Evolutionary conservation across 1,139 yeast species (phyloP).

Genomic region (Geotrichum citri-aurantii): DNA sequence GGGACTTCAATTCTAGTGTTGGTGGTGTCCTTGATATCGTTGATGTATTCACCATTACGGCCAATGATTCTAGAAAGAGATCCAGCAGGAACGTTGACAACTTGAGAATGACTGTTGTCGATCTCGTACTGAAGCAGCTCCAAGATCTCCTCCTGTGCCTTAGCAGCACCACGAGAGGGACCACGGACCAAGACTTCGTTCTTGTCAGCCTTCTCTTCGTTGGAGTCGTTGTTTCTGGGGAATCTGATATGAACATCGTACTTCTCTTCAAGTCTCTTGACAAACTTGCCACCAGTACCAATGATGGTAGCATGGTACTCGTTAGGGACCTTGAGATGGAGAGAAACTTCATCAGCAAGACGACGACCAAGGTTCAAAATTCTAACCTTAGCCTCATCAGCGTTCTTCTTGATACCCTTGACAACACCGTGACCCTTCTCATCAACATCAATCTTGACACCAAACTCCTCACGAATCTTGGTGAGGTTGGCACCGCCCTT

Average conservation of each 20-base stretch:
- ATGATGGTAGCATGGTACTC: conserved; percentile 77
- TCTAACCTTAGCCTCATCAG: conserved; percentile 62
- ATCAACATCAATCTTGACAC: conserved; percentile 68
- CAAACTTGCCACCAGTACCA: conserved; percentile 79
- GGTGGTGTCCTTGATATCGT: conserved; percentile 72
- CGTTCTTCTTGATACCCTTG: conserved; percentile 75
- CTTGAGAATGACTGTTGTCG: conserved; percentile 71
- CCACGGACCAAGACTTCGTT: conserved; percentile 82
- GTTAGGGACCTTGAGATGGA: conserved; percentile 61
- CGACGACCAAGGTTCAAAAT: conserved; percentile 58
- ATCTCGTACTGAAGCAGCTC: conserved; percentile 82
- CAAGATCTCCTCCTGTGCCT: conserved; percentile 79
- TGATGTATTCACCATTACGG: conserved; percentile 77
- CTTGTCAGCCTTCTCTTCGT: conserved; percentile 26
- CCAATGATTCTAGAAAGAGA: conserved; percentile 86
- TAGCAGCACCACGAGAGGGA: conserved; percentile 82
- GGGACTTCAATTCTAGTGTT: conserved; percentile 72
- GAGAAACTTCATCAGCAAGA: conserved; percentile 76
- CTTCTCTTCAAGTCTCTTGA: conserved; percentile 83
- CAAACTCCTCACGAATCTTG: conserved; percentile 68
- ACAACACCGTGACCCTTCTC: conserved; percentile 55
- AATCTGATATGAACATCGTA: conserved; percentile 78
- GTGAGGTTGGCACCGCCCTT: conserved; percentile 74
- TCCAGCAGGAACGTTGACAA: conserved; percentile 59
- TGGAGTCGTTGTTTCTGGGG: conserved; percentile 45